Conservation (phyloP, 768 basidiomycete genomes). For the Russula sp. region DNA sequence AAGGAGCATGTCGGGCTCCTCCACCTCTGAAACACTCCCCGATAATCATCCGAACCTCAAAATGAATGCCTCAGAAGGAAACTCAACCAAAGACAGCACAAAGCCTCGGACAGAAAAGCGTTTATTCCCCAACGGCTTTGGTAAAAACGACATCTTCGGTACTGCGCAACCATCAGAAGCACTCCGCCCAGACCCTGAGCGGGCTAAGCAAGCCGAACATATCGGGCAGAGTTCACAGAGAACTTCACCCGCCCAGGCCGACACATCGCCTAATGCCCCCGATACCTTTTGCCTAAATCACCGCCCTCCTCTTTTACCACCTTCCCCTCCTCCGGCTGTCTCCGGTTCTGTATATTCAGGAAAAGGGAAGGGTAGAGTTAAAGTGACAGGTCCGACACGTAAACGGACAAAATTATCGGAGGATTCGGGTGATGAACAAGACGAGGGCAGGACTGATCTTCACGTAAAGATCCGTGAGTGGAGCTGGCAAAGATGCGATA, state of each 20-base stretch:
- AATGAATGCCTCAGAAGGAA: constrained; percentile 25
- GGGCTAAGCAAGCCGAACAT: constrained; percentile 1
- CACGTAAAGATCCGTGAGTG: constrained; percentile 37
- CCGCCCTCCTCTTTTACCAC: constrained; percentile 49
- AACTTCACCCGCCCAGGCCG: constrained; percentile 6
- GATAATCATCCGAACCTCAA: constrained; percentile 27
- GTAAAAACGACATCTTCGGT: constrained; percentile 27
- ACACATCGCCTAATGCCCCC: constrained; percentile 17
- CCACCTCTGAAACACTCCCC: constrained; percentile 21
- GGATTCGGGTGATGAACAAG: constrained; percentile 34
- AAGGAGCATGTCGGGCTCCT: constrained; percentile 28
- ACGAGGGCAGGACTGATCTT: constrained; percentile 32
- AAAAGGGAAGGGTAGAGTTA: constrained; percentile 44
- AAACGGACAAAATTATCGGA: constrained; percentile 50
- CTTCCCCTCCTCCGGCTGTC: constrained; percentile 58
- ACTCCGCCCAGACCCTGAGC: constrained; percentile 11
- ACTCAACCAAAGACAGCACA: background rate
- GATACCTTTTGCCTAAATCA: constrained; percentile 30
- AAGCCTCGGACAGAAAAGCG: constrained; percentile 18
- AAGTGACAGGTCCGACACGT: constrained; percentile 37
- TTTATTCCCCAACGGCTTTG: constrained; percentile 17
- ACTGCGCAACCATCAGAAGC: constrained; percentile 11
- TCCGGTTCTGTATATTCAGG: constrained; percentile 28
- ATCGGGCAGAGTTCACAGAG: background rate
- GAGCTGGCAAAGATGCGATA: constrained; percentile 28